Evolutionary conservation across 352 stramenopile species (phyloP).

Genomic region (Globisporangium solare): DNA sequence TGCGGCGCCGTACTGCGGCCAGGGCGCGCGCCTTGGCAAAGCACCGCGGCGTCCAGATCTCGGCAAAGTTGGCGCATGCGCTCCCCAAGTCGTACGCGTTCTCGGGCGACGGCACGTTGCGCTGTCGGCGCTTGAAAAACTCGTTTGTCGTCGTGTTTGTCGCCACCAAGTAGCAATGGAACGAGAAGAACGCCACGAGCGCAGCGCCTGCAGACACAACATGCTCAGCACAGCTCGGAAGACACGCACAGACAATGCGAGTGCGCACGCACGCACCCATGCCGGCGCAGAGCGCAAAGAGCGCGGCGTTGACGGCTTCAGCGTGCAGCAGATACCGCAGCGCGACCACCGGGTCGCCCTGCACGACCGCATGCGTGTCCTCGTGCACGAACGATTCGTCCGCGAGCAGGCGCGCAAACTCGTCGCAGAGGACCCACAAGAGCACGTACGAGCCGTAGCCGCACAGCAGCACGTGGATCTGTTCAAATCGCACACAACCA

Average conservation of each 20-base stretch:
- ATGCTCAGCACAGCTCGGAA: neutral
- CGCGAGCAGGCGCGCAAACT: conserved; percentile 33
- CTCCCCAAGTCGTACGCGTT: conserved; percentile 18
- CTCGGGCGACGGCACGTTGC: neutral
- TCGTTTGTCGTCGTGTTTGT: conserved; percentile 68
- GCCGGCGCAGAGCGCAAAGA: conserved; percentile 40
- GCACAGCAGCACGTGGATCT: conserved; percentile 51
- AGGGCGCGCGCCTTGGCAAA: conserved; percentile 11
- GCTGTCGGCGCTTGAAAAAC: conserved; percentile 57
- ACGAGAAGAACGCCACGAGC: conserved; percentile 40
- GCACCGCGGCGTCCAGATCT: conserved; percentile 31
- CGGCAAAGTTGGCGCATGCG: conserved; percentile 18
- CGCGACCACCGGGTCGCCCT: conserved; percentile 34
- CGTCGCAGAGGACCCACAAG: conserved; percentile 32
- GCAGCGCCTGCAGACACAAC: conserved; percentile 22
- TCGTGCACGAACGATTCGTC: conserved; percentile 41
- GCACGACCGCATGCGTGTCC: conserved; percentile 24
- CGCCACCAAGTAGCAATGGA: conserved; percentile 50
- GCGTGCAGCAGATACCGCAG: conserved; percentile 48
- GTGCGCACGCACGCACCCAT: conserved; percentile 34
- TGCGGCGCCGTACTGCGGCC: neutral
- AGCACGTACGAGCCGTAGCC: conserved; percentile 51
- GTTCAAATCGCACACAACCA: too few relatives aligned
- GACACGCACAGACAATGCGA: neutral
- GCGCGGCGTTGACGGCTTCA: conserved; percentile 29